phyloP scores from a whole-genome alignment of 2,329 filamentous ascomycete species.

The Paecilomyces fulvus region DNA sequence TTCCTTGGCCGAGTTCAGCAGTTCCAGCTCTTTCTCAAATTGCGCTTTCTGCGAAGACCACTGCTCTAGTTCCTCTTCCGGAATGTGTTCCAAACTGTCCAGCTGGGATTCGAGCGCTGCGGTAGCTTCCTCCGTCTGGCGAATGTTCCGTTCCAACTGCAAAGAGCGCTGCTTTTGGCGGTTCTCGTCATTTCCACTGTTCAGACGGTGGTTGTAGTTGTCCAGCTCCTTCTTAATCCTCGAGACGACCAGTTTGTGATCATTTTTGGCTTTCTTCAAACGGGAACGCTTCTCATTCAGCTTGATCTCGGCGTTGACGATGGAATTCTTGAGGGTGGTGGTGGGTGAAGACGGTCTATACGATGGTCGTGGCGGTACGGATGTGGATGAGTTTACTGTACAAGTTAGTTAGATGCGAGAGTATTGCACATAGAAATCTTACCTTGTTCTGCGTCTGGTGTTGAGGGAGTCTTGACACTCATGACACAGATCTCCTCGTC shows the following conservation, averaged over 20 bases:
- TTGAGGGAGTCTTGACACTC: constrained; percentile 54
- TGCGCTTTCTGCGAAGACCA: constrained; percentile 45
- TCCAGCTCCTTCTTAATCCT: constrained; percentile 56
- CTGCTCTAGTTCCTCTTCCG: constrained; percentile 47
- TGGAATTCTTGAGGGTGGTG: constrained; percentile 57
- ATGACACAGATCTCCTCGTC: constrained; percentile 51
- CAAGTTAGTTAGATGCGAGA: constrained; percentile 7
- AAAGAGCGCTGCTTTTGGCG: constrained; percentile 53
- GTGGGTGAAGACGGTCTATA: constrained; percentile 56
- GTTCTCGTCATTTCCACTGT: constrained; percentile 53
- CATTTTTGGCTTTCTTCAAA: constrained; percentile 51
- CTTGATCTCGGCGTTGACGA: constrained; percentile 53
- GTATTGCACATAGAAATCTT: constrained; percentile 15
- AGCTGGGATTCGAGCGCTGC: constrained; percentile 46
- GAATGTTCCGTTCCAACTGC: constrained; percentile 55
- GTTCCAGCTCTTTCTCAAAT: constrained; percentile 48
- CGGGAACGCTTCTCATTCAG: constrained; percentile 52
- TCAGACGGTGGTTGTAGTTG: constrained; percentile 48
- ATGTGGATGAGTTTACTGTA: constrained; percentile 27
- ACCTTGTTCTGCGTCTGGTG: constrained; percentile 52
- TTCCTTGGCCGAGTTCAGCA: constrained; percentile 41
- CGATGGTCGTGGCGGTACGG: constrained; percentile 47
- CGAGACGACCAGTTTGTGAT: constrained; percentile 51
- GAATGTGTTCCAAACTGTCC: constrained; percentile 48
- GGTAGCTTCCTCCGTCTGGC: constrained; percentile 56